These are phyloP conservation scores for Leccinum pachyderme DNA, from an alignment of 1,284 basidiomycete species.

Conservation along the genomic window DNA sequence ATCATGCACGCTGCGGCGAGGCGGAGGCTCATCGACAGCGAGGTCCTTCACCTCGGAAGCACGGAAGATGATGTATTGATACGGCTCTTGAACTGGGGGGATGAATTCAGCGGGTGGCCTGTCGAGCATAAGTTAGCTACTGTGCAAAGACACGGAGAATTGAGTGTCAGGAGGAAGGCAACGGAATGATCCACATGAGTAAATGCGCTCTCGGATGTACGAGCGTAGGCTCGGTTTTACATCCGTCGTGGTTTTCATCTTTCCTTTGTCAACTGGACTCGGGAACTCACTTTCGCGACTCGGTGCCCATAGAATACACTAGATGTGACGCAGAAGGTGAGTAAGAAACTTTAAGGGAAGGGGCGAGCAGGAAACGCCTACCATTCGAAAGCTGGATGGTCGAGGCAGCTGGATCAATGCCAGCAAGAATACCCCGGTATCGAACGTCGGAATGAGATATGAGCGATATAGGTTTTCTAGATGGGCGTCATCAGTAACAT, in stretches of 20 bases:
- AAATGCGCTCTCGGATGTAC: conserved; percentile 66
- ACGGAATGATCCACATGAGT: conserved; percentile 69
- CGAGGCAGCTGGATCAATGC: conserved; percentile 79
- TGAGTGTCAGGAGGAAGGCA: conserved; percentile 68
- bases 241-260: conserved; percentile 61
- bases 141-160: conserved; percentile 2
- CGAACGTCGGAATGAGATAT: conserved; percentile 90
- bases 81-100: conserved; percentile 73
- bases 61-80: conserved; percentile 80
- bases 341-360: background rate
- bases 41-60: conserved; percentile 82
- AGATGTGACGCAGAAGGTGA: conserved; percentile 4
- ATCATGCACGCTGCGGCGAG: conserved; percentile 64
- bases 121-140: conserved; percentile 16
- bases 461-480: conserved; percentile 84
- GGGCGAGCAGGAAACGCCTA: conserved; percentile 32
- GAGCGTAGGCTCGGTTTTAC: conserved; percentile 52
- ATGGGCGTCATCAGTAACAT: conserved; percentile 7
- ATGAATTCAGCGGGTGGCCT: conserved; percentile 74
- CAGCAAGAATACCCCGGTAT: conserved; percentile 83
- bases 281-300: conserved; percentile 67
- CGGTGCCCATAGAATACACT: conserved; percentile 90
- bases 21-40: conserved; percentile 65
- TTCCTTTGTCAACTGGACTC: conserved; percentile 6
- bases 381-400: conserved; percentile 88